Evolutionary conservation across 495 filamentous ascomycete species (phyloP), one percentile per base, ranked within the genome.

Genomic region (Saxophila tyrrhenica): DNA sequence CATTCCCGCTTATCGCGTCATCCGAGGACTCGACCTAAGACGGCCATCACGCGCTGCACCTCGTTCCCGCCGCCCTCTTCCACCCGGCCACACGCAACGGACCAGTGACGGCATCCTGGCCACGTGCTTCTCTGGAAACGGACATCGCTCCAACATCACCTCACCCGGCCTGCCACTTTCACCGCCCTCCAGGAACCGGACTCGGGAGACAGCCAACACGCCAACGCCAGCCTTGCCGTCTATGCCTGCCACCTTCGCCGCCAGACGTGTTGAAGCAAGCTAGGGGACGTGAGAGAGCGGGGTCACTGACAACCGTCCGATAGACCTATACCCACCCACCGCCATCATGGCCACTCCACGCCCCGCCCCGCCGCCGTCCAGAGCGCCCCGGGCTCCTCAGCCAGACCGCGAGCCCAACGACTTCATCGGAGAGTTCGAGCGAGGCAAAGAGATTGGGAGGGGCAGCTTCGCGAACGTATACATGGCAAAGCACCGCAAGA

Each of bases 401-500:
- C 70, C 67, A 25, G 67, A 73, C 60, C 39, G 39, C 25, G 59
- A 56, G 52, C 48, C 61, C 13, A 83, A 86, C 56, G 78, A 82
- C 74, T 69, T 78, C 42, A 79, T 95, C 64, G 89, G 89, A 42
- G 75, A 77, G 54, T 96, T 90, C 65, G 76, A 75, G 56, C 78
- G 88, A 62, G 75, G 86, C 57, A 81, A 85, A 51, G 84, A 95
- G 71, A 94, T 96, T 62, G 90, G 90, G 49, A 87, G 87, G 72
- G 90, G 90, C 39, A 96, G 90, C 77, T 96, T 96, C 74, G 90
- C 90, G 55, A 88, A 86, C 51, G 90, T 96, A 57, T 96, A 89
- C 67, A 80, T 83, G 67, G 90, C 86, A 61, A 79, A 81, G 41
- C 87, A 92, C 66, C 57, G 57, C 61, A 64, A 79, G 74, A 75